Evolutionary conservation across 345 rosid genomes (phyloP), one percentile per base, ranked within the genome.

Genomic region (Dipteronia sinensis): DNA sequence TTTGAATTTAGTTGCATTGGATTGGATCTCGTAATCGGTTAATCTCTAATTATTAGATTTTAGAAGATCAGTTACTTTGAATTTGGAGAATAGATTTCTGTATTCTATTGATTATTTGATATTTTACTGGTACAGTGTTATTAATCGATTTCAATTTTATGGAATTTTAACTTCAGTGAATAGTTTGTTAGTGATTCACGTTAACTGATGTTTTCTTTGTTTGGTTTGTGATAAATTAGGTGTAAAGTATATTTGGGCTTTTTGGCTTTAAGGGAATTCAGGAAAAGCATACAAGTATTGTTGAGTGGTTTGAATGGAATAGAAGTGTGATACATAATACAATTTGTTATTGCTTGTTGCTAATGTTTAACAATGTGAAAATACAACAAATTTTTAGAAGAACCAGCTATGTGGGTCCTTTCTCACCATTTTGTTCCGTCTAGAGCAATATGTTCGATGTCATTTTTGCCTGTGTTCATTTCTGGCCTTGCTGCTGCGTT

Each of bases 31-130:
- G 13, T n/a, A 10, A 49, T 64, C 53, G 15, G 20, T 42, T 13
- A 61, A 34, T 38, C 49, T 59, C 0, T 3, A 34, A 16, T 19
- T 53, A 15, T 1, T 19, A 9, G 76, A 40, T 23, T 34, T 34
- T 34, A 34, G 38, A 34, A 4, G 23, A 46, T 63, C 46, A 38
- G 4, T 59, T 27, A 55, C 0, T 75, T 44, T 53, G 10, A 20
- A 20, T 56, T 64, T 31, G 20, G 46, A 38, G 22, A 13, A 15
- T 44, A 55, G 59, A 49, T 49, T 64, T 76, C n/a, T 62, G 51
- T 69, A 51, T 74, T 64, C 69, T 72, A 38, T 56, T 81, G 53
- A 80, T 59, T 66, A 25, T 56, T 61, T 15, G n/a, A 44, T 46
- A 25, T 53, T 13, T 31, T 20, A n/a, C 34, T 4, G 19, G 44